Evolutionary conservation across 441 rosid genomes (phyloP).

Genomic region (Erodium texanum): DNA sequence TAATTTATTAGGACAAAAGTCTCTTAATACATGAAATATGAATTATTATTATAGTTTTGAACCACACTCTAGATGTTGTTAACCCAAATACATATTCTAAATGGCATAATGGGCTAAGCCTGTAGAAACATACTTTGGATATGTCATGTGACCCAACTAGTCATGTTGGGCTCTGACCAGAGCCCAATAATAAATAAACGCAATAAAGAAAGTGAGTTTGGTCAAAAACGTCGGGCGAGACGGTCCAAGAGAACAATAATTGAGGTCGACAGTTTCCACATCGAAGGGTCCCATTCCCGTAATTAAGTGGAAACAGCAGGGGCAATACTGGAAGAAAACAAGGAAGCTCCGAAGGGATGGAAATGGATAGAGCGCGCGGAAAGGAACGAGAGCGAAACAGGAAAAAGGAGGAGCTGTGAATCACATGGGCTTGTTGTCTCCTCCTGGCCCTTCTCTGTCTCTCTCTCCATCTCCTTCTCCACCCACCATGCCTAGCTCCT

Average conservation of each 20-base stretch:
- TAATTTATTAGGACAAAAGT: no score
- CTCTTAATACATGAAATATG: no score
- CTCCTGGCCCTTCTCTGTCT: neutral
- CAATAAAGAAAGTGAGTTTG: neutral
- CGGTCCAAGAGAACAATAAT: neutral
- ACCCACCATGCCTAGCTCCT: neutral
- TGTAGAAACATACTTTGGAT: neutral
- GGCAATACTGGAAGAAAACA: neutral
- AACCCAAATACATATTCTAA: no score
- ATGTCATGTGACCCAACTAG: neutral
- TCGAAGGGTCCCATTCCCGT: constrained; percentile 3
- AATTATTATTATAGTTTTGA: no score
- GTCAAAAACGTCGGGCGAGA: neutral
- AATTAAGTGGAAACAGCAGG: neutral
- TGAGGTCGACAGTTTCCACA: neutral
- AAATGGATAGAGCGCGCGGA: neutral
- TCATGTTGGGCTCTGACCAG: neutral
- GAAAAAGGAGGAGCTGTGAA: constrained; percentile 5
- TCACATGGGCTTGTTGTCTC: constrained; percentile 6
- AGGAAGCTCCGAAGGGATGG: neutral
- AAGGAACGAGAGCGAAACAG: neutral
- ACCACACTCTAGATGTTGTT: no score
- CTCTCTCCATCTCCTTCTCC: neutral
- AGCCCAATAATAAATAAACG: neutral
- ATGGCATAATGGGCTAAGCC: no score